phyloP scores from a whole-genome alignment of 345 rosid genomes.

The Gossypium rotundifolium region DNA sequence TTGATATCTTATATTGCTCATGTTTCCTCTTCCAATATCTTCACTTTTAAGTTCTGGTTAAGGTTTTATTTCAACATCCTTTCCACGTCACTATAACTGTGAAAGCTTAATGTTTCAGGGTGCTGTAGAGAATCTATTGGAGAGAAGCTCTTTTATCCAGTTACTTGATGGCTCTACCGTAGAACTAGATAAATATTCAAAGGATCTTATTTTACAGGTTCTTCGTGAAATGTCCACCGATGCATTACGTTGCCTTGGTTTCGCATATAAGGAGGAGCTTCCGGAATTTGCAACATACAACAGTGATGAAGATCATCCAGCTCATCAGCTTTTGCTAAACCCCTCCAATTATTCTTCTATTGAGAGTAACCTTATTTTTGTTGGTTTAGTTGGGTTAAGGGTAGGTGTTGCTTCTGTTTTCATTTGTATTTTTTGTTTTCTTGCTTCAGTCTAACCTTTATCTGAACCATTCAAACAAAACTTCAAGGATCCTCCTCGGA shows the following conservation, averaged over 20 bases:
- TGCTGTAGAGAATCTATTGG: conserved; percentile 87
- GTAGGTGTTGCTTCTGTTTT: conserved; percentile 33
- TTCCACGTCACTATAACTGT: not conserved
- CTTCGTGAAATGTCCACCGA: conserved; percentile 67
- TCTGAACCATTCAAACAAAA: conserved; percentile 9
- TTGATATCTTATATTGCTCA: not conserved
- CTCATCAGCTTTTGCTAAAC: conserved; percentile 74
- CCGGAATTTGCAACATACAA: conserved; percentile 60
- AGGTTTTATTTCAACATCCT: not conserved
- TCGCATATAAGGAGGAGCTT: conserved; percentile 63
- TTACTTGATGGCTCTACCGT: conserved; percentile 67
- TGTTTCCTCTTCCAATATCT: not conserved
- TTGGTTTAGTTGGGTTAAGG: conserved; percentile 83
- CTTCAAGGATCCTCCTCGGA: conserved; percentile 89
- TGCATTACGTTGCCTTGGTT: conserved; percentile 87
- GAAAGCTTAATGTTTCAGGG: conserved; percentile 52
- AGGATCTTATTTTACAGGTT: conserved; percentile 48
- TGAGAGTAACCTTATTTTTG: conserved; percentile 72
- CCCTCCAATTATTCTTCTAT: conserved; percentile 68
- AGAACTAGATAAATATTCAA: conserved; percentile 55
- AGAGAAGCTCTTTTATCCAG: conserved; percentile 75
- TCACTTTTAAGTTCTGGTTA: not conserved
- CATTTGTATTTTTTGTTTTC: conserved; percentile 3
- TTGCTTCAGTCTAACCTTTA: conserved; percentile 8
- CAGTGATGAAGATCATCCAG: conserved; percentile 89